These are phyloP conservation scores for Acarospora socialis DNA, from an alignment of 2,329 filamentous ascomycete genomes.

Conservation along the genomic window DNA sequence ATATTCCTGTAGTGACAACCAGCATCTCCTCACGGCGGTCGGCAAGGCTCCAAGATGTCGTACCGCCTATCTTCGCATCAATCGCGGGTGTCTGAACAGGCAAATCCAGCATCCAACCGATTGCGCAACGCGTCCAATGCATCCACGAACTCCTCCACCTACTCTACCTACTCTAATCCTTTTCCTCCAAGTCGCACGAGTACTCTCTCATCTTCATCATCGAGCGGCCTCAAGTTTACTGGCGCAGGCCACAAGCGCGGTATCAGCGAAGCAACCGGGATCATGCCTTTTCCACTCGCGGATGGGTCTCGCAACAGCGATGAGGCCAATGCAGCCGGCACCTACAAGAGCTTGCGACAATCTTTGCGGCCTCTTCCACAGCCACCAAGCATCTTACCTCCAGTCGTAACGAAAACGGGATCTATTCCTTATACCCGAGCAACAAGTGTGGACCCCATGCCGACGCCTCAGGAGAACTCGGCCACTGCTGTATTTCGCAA, in stretches of 20 bases:
- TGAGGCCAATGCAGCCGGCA: constrained; percentile 41
- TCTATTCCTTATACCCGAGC: constrained; percentile 36
- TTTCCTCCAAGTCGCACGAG: constrained; percentile 46
- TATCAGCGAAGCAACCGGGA: constrained; percentile 54
- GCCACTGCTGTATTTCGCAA: too few relatives aligned
- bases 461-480: constrained; percentile 35
- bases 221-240: constrained; percentile 38
- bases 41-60: constrained; percentile 32
- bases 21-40: too few relatives aligned
- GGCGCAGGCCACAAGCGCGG: constrained; percentile 53
- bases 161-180: constrained; percentile 35
- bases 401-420: constrained; percentile 20
- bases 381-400: constrained; percentile 38
- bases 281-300: constrained; percentile 36
- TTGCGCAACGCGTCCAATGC: constrained; percentile 40
- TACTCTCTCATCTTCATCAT: constrained; percentile 59
- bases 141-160: constrained; percentile 40
- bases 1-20: too few relatives aligned
- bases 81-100: constrained; percentile 25
- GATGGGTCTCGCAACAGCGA: constrained; percentile 31
- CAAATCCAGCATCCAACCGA: constrained; percentile 31
- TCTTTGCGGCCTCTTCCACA: constrained; percentile 64
- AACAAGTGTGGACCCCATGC: constrained; percentile 50
- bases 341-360: constrained; percentile 59
- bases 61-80: constrained; percentile 23